Evolutionary conservation across 1,139 yeast genomes (phyloP).

Genomic region (Trichomonascaceae sp.): DNA sequence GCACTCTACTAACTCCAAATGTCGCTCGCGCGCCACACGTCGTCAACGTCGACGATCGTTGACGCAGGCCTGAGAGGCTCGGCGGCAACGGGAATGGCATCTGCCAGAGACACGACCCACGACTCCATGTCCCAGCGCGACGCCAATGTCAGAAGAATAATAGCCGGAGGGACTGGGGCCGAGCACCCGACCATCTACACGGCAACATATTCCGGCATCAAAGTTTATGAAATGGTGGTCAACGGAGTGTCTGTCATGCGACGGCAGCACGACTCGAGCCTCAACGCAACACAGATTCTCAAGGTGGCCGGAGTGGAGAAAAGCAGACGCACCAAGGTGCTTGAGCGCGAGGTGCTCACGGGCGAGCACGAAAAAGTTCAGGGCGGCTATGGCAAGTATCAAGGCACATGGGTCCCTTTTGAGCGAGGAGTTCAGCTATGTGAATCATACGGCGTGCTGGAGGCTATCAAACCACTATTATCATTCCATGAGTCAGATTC

Average conservation of each 20-base stretch:
- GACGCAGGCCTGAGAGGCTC: background rate
- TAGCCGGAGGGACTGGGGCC: slow-evolving; percentile 4
- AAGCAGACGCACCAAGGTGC: slow-evolving; percentile 68
- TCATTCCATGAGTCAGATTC: slow-evolving; percentile 38
- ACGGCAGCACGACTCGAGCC: slow-evolving; percentile 64
- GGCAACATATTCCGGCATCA: slow-evolving; percentile 25
- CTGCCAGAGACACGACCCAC: slow-evolving; percentile 3
- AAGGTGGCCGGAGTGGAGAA: slow-evolving; percentile 82
- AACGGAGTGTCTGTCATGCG: slow-evolving; percentile 75
- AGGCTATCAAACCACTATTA: slow-evolving; percentile 49
- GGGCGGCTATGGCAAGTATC: slow-evolving; percentile 91
- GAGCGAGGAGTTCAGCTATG: slow-evolving; percentile 48
- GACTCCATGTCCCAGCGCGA: too few species aligned
- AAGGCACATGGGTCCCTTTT: slow-evolving; percentile 85
- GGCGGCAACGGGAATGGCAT: slow-evolving; percentile 4
- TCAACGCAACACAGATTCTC: slow-evolving; percentile 84
- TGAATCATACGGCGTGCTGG: slow-evolving; percentile 50
- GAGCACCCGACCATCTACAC: slow-evolving; percentile 8
- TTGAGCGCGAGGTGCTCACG: slow-evolving; percentile 78
- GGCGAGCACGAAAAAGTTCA: slow-evolving; percentile 86
- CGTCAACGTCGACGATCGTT: slow-evolving; percentile 5
- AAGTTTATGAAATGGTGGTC: slow-evolving; percentile 75
- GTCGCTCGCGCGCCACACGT: slow-evolving; percentile 5
- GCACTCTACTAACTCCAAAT: too few species aligned
- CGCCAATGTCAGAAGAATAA: slow-evolving; percentile 1